Conservation (phyloP, 2,329 filamentous ascomycete species). For the Rhexocercosporidium sp. region DNA sequence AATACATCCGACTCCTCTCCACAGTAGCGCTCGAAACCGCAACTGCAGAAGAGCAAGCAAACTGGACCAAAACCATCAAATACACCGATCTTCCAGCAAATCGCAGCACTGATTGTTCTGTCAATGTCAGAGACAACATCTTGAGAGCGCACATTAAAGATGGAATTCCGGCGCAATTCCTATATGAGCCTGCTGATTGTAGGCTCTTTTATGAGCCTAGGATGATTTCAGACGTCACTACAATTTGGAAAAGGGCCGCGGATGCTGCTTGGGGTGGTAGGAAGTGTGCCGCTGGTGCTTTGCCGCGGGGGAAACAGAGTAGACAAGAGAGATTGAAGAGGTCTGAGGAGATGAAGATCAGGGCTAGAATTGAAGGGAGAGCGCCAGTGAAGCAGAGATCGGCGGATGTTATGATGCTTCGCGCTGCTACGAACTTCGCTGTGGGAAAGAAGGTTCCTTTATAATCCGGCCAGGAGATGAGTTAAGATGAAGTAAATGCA, state of each 20-base stretch:
- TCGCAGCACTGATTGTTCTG: conserved; percentile 41
- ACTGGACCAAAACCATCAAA: conserved; percentile 20
- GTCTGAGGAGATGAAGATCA: conserved; percentile 25
- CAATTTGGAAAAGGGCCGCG: conserved; percentile 54
- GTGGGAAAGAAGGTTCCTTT: conserved; percentile 25
- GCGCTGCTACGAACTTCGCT: not conserved
- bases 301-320: conserved; percentile 21
- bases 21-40: conserved; percentile 19
- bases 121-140: conserved; percentile 50
- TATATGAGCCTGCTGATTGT: conserved; percentile 65
- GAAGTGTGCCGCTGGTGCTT: conserved; percentile 40
- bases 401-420: conserved; percentile 7
- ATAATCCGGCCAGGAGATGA: not conserved
- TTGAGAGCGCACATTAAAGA: conserved; percentile 39
- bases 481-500: not conserved
- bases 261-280: conserved; percentile 46
- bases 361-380: conserved; percentile 17
- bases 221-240: conserved; percentile 54
- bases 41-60: conserved; percentile 23
- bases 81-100: conserved; percentile 26
- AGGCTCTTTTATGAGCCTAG: conserved; percentile 61
- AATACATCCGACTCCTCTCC: conserved; percentile 26
- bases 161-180: conserved; percentile 58
- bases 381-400: conserved; percentile 4
- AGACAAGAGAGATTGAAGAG: conserved; percentile 22